Evolutionary conservation across 2,329 filamentous ascomycete species (phyloP).

Genomic region (Fusarium sp.): DNA sequence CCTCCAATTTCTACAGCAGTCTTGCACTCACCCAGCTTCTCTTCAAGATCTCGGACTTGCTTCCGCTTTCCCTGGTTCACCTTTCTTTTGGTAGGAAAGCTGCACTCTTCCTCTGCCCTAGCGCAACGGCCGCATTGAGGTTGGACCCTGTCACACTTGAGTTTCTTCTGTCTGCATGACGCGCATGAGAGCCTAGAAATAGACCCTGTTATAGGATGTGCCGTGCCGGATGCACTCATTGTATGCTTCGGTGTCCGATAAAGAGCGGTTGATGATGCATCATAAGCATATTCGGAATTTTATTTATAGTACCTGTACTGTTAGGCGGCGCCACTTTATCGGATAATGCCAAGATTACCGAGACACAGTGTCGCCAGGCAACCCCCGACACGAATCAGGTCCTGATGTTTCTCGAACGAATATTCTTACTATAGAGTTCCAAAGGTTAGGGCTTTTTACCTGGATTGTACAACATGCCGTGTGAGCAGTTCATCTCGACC

Average conservation of each 20-base stretch:
- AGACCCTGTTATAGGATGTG: not conserved
- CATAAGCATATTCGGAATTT: not conserved
- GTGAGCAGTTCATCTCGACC: not conserved
- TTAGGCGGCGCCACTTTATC: not conserved
- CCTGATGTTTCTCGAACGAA: not conserved
- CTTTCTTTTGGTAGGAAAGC: not conserved
- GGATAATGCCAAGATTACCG: not conserved
- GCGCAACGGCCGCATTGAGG: not conserved
- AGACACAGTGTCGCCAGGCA: not conserved
- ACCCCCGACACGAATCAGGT: not conserved
- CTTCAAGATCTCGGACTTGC: not conserved
- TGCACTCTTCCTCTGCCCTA: not conserved
- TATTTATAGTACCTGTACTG: not conserved
- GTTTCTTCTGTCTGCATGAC: not conserved
- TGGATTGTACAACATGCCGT: not conserved
- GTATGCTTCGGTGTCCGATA: not conserved
- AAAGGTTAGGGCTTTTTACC: not conserved
- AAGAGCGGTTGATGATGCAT: not conserved
- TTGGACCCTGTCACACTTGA: not conserved
- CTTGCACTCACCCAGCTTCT: not conserved
- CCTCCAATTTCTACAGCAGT: not conserved
- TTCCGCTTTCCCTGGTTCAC: not conserved
- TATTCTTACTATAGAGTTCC: not conserved
- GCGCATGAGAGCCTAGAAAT: not conserved
- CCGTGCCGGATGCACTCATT: not conserved